These are phyloP conservation scores for Begonia fuchsioides DNA, from an alignment of 306 rosid species.

Conservation along the genomic window DNA sequence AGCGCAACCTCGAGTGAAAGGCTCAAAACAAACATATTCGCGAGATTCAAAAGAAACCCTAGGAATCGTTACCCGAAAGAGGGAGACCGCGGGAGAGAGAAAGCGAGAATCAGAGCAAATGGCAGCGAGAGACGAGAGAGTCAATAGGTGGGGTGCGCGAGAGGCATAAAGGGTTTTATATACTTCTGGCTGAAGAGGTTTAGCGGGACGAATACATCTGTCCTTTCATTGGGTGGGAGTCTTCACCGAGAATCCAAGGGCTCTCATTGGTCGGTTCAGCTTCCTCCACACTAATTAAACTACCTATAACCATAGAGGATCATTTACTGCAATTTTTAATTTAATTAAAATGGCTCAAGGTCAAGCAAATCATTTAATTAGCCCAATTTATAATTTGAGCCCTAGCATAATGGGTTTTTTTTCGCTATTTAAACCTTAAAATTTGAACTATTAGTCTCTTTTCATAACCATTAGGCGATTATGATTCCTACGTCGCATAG, in stretches of 20 bases:
- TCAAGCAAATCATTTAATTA: no score
- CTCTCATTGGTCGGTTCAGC: not conserved
- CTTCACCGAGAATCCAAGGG: not conserved
- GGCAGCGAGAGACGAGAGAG: not conserved
- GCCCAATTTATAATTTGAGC: no score
- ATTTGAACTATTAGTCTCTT: no score
- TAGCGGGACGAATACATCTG: not conserved
- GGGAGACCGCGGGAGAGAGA: not conserved
- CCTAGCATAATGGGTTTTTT: no score
- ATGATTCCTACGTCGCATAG: no score
- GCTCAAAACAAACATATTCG: not conserved
- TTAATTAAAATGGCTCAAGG: no score
- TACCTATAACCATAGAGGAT: no score
- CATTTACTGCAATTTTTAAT: no score
- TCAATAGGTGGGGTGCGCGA: not conserved
- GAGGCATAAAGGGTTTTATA: constrained; percentile 2
- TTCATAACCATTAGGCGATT: no score
- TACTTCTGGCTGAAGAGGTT: constrained; percentile 3
- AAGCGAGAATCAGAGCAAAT: constrained; percentile 1
- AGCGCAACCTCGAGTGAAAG: not conserved
- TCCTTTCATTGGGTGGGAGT: not conserved
- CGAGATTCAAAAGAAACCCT: not conserved
- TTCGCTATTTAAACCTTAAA: no score
- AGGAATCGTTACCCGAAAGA: not conserved
- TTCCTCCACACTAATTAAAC: no score